These are phyloP conservation scores for Endocarpon pusillum DNA, from an alignment of 495 filamentous ascomycete species.

Conservation along the genomic window DNA sequence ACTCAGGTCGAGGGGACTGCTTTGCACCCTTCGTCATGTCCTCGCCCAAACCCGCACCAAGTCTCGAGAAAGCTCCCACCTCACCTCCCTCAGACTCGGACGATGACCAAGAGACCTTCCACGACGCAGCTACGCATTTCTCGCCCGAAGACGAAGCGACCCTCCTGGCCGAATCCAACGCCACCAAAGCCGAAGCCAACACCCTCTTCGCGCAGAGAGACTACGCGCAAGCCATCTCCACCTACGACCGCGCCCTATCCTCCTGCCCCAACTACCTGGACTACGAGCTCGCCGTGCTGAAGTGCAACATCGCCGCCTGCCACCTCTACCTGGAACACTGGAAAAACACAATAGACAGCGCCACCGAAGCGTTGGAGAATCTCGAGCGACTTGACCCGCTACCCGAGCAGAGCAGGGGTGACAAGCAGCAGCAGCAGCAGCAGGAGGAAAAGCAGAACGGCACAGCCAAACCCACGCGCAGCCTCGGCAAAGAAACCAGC, in stretches of 20 bases:
- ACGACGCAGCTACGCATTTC: constrained; percentile 39
- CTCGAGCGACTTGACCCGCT: constrained; percentile 43
- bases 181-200: constrained; percentile 66
- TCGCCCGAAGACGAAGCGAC: constrained; percentile 65
- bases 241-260: constrained; percentile 70
- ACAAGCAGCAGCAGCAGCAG: constrained; percentile 9
- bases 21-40: too few species aligned
- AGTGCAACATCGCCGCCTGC: constrained; percentile 80
- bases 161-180: constrained; percentile 53
- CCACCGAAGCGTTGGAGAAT: constrained; percentile 53
- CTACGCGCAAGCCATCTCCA: constrained; percentile 74
- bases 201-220: constrained; percentile 49
- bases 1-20: too few species aligned
- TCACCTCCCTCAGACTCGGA: background rate
- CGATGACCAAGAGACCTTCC: constrained; percentile 28
- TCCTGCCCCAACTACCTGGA: constrained; percentile 77
- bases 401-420: constrained; percentile 8
- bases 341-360: constrained; percentile 63
- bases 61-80: background rate
- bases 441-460: constrained; percentile 7
- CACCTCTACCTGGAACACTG: constrained; percentile 75
- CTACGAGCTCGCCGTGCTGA: constrained; percentile 75
- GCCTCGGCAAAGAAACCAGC: constrained; percentile 5
- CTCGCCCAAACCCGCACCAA: too few species aligned
- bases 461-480: constrained; percentile 3